Conservation (phyloP, 1,139 yeast genomes). For the Yarrowia galli region DNA sequence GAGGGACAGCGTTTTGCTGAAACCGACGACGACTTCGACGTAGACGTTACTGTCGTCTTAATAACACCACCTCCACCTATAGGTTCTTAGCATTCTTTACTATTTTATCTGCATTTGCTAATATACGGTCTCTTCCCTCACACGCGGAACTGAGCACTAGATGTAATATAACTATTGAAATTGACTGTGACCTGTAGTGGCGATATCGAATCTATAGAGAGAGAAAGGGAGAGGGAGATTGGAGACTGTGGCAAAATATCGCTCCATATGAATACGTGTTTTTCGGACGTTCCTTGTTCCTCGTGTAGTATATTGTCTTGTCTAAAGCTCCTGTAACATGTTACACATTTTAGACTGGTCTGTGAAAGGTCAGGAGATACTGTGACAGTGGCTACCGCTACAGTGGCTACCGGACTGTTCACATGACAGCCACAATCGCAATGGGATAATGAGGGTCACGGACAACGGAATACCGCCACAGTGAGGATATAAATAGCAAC, state of each 20-base stretch:
- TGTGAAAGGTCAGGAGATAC: too few species aligned
- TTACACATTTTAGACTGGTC: too few species aligned
- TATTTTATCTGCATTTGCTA: slow-evolving; percentile 22
- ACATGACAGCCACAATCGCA: too few species aligned
- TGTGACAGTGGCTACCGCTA: too few species aligned
- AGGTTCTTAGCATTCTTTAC: slow-evolving; percentile 34
- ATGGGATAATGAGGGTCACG: too few species aligned
- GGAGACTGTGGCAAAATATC: too few species aligned
- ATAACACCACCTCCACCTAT: slow-evolving; percentile 9
- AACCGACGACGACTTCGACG: not conserved
- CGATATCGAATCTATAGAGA: not conserved
- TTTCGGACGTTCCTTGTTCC: too few species aligned
- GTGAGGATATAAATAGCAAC: not conserved
- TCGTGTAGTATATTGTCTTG: too few species aligned
- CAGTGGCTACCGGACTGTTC: too few species aligned
- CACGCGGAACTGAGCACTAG: not conserved
- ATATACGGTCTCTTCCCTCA: not conserved
- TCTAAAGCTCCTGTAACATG: too few species aligned
- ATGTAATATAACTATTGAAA: slow-evolving; percentile 6
- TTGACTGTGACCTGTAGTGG: not conserved
- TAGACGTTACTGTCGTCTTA: not conserved
- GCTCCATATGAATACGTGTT: too few species aligned
- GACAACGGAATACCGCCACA: not conserved
- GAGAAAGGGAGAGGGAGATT: not conserved
- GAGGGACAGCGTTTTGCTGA: not conserved